Evolutionary conservation across 345 rosid genomes (phyloP).

Genomic region (Populus simonii): DNA sequence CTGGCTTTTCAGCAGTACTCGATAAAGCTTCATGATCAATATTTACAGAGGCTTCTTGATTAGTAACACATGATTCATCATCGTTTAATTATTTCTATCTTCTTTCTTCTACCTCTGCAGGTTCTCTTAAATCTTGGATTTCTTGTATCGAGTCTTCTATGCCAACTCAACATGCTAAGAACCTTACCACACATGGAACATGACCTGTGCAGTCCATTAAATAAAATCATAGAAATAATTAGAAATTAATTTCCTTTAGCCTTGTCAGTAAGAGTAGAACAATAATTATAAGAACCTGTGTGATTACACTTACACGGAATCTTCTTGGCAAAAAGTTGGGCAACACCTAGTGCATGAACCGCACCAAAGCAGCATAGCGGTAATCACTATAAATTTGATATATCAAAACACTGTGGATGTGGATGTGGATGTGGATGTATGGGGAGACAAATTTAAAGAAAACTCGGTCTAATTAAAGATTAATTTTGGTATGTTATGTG

Average conservation of each 20-base stretch:
- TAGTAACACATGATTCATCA: neutral
- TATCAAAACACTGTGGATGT: too few species aligned
- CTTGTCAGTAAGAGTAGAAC: too few species aligned
- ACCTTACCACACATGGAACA: constrained; percentile 6
- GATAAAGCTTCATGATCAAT: neutral
- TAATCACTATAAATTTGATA: neutral
- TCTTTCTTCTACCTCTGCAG: neutral
- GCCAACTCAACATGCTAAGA: neutral
- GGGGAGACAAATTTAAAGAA: neutral
- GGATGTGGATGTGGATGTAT: neutral
- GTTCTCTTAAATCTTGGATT: neutral
- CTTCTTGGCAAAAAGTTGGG: neutral
- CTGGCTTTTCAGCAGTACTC: neutral
- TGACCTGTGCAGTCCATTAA: neutral
- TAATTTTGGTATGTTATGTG: neutral
- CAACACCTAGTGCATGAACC: neutral
- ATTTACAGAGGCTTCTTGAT: neutral
- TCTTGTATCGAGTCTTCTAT: neutral
- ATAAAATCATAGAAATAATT: neutral
- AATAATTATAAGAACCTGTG: neutral
- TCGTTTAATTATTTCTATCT: neutral
- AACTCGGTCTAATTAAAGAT: neutral
- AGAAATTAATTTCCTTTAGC: neutral
- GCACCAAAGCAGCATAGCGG: constrained; percentile 4
- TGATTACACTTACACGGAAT: neutral